Base-by-base conservation (phyloP, 2,329 filamentous ascomycete genomes). In the Aspergillus sp. region DNA sequence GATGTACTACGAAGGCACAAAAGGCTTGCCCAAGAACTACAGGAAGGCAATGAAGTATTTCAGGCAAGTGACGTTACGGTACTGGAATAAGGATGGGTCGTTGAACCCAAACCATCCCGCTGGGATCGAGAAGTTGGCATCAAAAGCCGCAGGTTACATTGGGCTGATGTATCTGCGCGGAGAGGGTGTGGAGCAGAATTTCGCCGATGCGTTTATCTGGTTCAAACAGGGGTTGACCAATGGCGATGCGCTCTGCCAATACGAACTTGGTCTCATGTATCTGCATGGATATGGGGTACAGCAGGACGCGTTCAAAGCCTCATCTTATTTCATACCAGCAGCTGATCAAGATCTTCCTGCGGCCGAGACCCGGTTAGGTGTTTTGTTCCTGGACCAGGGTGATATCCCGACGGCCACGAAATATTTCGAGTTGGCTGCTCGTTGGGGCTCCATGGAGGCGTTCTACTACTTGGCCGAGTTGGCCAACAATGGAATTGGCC, bases 381-480 rank as follows among this genome's bases (percentile, higher is more conserved):
- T 89, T 11, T 83, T 97, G 2, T 95, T 96, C 74, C 84, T 97
- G 7, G 93, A 97, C 69, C 92, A 96, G 74, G 93, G 92, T 19
- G 92, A 96, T 68, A 80, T 95, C n/a, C 80, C 84, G 5, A 88
- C 89, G 0, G 93, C 93, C 2, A 90, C 88, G 62, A 88, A 90
- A 67, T 96, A 96, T 75, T 97, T 97, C 69, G 93, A 97, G 71
- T 83, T 94, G 52, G 93, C 93, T 5, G 90, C 90, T 46, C 84
- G 91, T 25, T 92, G 92, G 73, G 89, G 89, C 15, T 91, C 93
- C 72, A 90, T 97, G 64, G 93, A 97, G 76, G 91, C 93, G 0
- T 92, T 91, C 73, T 97, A 97, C 78, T 96, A 96, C 74, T 86
- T 97, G 4, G 93, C 92, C 2, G 93, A 97, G 77, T 87, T 97